A percentile compares a stretch with the other conserved stretches of the same genome.
Conservation (phyloP, 805 yeast species). For the Groenewaldozyma tartarivorans region DNA sequence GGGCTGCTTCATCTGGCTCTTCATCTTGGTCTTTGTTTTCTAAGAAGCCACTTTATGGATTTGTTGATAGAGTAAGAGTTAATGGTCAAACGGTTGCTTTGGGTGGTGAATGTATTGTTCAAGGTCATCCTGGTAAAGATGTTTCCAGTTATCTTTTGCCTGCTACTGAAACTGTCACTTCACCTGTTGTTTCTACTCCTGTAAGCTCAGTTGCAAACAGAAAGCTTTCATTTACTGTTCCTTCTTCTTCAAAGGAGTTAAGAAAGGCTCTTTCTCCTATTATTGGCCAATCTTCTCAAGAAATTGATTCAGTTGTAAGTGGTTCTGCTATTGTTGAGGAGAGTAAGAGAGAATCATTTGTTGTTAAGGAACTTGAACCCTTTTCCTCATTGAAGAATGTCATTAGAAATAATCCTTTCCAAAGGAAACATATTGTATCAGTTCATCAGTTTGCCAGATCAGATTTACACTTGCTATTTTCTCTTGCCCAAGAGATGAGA, state of each 20-base stretch:
- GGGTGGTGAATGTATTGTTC: conserved; percentile 65
- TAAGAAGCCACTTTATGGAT: conserved; percentile 52
- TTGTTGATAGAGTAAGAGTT: conserved; percentile 80
- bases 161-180: conserved; percentile 15
- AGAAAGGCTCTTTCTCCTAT: conserved; percentile 4
- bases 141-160: conserved; percentile 23
- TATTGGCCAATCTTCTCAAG: not conserved
- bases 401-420: conserved; percentile 84
- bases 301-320: no score
- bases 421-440: conserved; percentile 78
- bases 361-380: conserved; percentile 6
- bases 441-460: conserved; percentile 81
- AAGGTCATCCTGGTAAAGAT: conserved; percentile 54
- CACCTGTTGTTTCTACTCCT: conserved; percentile 5
- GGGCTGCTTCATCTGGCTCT: conserved; percentile 34
- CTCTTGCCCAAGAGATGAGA: conserved; percentile 97
- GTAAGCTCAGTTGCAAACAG: conserved; percentile 1
- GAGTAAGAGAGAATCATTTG: not conserved
- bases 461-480: conserved; percentile 84
- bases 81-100: conserved; percentile 72
- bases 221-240: conserved; percentile 18
- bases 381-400: conserved; percentile 71
- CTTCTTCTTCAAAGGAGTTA: conserved; percentile 18
- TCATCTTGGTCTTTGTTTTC: conserved; percentile 48
- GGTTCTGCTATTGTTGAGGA: conserved; percentile 6